Base-by-base conservation (phyloP, 1,284 basidiomycete species). In the Sporisorium scitamineum region DNA sequence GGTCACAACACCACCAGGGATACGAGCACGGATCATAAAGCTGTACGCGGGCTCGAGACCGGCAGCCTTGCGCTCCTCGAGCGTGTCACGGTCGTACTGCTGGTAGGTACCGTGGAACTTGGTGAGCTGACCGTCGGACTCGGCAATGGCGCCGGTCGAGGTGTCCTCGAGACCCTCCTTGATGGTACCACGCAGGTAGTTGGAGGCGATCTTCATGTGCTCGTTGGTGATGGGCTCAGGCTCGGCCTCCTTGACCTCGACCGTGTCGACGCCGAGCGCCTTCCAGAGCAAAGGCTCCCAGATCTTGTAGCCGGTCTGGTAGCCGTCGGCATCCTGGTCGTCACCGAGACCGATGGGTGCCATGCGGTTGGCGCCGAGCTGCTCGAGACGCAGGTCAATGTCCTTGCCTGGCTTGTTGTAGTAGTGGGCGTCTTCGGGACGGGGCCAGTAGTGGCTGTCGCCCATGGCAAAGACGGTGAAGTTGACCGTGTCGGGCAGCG, bases 371-470 rank as follows among this genome's bases (percentile, higher is more conserved):
- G 81, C 82, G 50, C 84, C 84, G 56, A 85, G 77, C 50, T 71
- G 63, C 55, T 79, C 80, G 39, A 85, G 74, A 42, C 91, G 90
- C 29, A 89, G 87, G 86, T 95, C 92, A 52, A 99, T 90, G 79
- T 99, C 96, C 87, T 94, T 97, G 24, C 91, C 91, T 0, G 97
- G 92, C 88, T 95, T 97, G 90, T 99, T 99, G 89, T 97, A 99
- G 87, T 95, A 99, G 82, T 94, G 92, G 31, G 92, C 92, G 84
- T 99, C 96, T 87, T 98, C 95, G 26, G 94, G 90, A 54, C 97
- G 90, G 20, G 97, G 97, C 96, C 96, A 99, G 88, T 99, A 99
- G 87, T 97, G 95, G 85, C 93, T 95, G 87, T 99, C 96, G 76
- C 96, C 96, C 91, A 99, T 93, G 57, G 89, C 95, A 80, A 99